Evolutionary conservation across 2,329 filamentous ascomycete species (phyloP), one percentile per base, ranked within the genome.

Genomic region (Harringtonia aguacate): DNA sequence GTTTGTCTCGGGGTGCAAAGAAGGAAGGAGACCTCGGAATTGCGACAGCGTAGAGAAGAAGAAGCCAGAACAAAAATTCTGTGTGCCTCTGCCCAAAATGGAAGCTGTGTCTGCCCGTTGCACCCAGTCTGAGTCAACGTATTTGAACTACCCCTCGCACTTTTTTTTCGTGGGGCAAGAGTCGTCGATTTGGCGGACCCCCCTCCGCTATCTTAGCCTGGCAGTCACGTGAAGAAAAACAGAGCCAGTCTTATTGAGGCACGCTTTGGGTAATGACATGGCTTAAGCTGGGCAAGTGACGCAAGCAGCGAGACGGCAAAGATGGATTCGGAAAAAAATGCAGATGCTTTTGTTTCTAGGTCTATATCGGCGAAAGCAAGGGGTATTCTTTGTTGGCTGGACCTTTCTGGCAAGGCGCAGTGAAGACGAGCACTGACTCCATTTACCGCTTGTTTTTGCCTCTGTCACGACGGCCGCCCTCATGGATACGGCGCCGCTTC

Each of bases 401-500:
- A n/a, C n/a, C n/a, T n/a, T n/a, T 27, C 7, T 27, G 24, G 24
- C 24, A 27, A 10, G 10, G 6, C 24, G 24, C 24, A 27, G 24
- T n/a, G n/a, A n/a, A n/a, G n/a, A n/a, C n/a, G n/a, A n/a, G n/a
- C n/a, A n/a, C n/a, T n/a, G n/a, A n/a, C n/a, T n/a, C n/a, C n/a
- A n/a, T n/a, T n/a, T n/a, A n/a, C n/a, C n/a, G n/a, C n/a, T 29
- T 45, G 27, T 58, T 60, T 54, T 68, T 70, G 39, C 65, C 65
- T 45, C 66, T 59, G 50, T 66, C 64, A 46, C 64, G 60, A 15
- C 69, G 64, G 20, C 70, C 70, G 21, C 58, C 57, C 46, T 74
- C 70, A 52, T 73, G 47, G 22, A 68, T 58, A 67, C 78, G 83
- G 55, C 79, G 68, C 60, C 75, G 76, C 67, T 86, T 86, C 55